phyloP scores from a whole-genome alignment of 495 filamentous ascomycete species.

The Lasiosphaeria hispida region DNA sequence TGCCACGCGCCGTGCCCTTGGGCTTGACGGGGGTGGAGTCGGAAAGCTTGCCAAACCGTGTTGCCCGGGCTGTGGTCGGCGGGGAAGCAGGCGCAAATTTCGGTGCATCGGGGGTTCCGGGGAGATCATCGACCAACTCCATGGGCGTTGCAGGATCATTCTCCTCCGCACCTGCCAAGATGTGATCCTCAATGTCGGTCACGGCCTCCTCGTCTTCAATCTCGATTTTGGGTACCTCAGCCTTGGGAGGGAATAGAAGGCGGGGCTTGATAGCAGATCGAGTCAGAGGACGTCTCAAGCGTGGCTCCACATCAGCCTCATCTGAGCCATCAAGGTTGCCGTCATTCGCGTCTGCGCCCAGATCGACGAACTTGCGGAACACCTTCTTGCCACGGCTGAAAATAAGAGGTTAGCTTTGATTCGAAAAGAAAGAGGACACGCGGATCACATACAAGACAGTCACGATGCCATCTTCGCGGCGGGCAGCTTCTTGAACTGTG shows the following conservation, averaged over 20 bases:
- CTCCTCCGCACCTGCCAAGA: constrained; percentile 51
- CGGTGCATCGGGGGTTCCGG: constrained; percentile 51
- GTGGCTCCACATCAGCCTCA: constrained; percentile 49
- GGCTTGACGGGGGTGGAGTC: constrained; percentile 31
- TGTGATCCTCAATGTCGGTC: constrained; percentile 53
- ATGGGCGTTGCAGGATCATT: constrained; percentile 45
- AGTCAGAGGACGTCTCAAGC: constrained; percentile 56
- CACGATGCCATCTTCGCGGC: constrained; percentile 73
- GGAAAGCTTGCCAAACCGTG: constrained; percentile 38
- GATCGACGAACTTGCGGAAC: constrained; percentile 62
- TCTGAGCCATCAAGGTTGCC: constrained; percentile 36
- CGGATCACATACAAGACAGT: constrained; percentile 75
- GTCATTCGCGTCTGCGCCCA: constrained; percentile 22
- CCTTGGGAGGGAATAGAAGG: constrained; percentile 68
- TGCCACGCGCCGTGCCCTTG: constrained; percentile 14
- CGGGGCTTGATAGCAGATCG: constrained; percentile 79
- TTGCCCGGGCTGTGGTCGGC: constrained; percentile 53
- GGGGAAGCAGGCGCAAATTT: constrained; percentile 54
- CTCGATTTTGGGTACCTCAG: constrained; percentile 41
- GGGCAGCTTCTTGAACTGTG: constrained; percentile 59
- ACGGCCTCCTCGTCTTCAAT: constrained; percentile 56
- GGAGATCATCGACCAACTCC: constrained; percentile 26
- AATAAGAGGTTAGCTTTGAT: constrained; percentile 8
- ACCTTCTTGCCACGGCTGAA: constrained; percentile 85
- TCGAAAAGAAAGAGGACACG: background rate